These are phyloP conservation scores for Cercospora brassicicola DNA, from an alignment of 2,329 filamentous ascomycete species.

Conservation along the genomic window DNA sequence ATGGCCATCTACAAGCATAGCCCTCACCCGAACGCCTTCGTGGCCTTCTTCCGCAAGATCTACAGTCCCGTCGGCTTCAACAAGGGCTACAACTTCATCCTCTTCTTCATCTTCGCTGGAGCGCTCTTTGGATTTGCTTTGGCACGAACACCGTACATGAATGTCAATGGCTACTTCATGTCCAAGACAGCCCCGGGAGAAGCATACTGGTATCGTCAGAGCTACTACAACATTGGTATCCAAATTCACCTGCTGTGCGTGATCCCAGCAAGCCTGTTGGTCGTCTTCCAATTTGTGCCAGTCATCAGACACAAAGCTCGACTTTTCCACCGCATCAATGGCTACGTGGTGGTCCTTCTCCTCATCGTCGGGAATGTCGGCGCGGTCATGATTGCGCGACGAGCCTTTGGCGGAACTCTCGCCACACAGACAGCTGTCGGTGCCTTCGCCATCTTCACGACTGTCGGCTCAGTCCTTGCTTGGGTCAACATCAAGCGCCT, in stretches of 20 bases:
- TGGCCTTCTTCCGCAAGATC: constrained; percentile 29
- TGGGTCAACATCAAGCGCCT: constrained; percentile 59
- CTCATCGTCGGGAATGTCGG: constrained; percentile 50
- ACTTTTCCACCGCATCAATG: constrained; percentile 61
- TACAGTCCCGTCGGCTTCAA: constrained; percentile 56
- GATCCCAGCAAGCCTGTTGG: constrained; percentile 45
- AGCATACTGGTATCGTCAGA: constrained; percentile 45
- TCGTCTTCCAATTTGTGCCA: constrained; percentile 47
- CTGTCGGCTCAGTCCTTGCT: constrained; percentile 49
- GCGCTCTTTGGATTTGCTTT: constrained; percentile 51
- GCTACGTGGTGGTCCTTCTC: constrained; percentile 57
- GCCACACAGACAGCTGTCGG: constrained; percentile 52
- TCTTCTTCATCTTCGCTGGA: constrained; percentile 44
- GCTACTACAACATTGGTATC: constrained; percentile 44
- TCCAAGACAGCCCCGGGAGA: constrained; percentile 44
- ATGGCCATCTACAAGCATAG: constrained; percentile 22
- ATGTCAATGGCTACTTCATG: constrained; percentile 42
- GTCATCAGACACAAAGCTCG: constrained; percentile 50
- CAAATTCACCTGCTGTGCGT: constrained; percentile 46
- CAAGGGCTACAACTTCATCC: constrained; percentile 58
- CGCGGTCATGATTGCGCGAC: constrained; percentile 55
- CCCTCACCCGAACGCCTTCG: constrained; percentile 26
- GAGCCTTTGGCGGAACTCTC: constrained; percentile 56
- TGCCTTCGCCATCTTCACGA: constrained; percentile 49
- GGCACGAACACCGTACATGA: constrained; percentile 52